Evolutionary conservation across 345 rosid genomes (phyloP).

Genomic region (Hypericum androsaemum): DNA sequence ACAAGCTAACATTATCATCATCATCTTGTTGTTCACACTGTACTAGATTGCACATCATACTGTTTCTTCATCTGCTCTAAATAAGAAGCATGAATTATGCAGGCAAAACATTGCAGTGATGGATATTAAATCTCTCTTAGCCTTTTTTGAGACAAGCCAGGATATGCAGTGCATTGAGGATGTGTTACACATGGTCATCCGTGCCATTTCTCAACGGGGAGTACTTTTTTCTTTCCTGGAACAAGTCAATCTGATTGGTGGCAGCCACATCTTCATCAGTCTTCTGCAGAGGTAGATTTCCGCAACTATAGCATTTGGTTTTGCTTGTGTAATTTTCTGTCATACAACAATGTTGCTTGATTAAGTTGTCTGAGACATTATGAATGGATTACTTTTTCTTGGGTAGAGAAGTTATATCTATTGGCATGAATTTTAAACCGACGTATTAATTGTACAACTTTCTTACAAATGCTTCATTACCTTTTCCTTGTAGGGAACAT

Average conservation of each 20-base stretch:
- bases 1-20: too few relatives aligned
- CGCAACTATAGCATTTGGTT: constrained; percentile 5
- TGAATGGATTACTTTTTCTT: too few relatives aligned
- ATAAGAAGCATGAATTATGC: constrained; percentile 20
- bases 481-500: constrained; percentile 42
- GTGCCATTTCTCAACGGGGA: constrained; percentile 66
- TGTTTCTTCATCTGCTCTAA: constrained; percentile 11
- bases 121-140: constrained; percentile 63
- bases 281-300: constrained; percentile 67
- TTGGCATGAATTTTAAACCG: too few relatives aligned
- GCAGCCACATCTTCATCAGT: constrained; percentile 76
- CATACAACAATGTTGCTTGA: neutral
- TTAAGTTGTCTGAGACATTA: too few relatives aligned
- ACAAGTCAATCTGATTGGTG: constrained; percentile 77
- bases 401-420: too few relatives aligned
- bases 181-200: constrained; percentile 82
- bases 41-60: neutral
- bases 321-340: neutral
- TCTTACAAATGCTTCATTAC: too few relatives aligned
- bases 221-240: constrained; percentile 73
- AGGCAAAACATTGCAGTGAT: constrained; percentile 61
- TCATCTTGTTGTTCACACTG: too few relatives aligned
- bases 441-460: too few relatives aligned
- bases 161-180: constrained; percentile 92
- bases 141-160: constrained; percentile 81